Percentiles rank a stretch among this genome's conserved stretches.
Evolutionary conservation across 1,139 yeast species (phyloP).

Genomic region (Yamadazyma aaseri): DNA sequence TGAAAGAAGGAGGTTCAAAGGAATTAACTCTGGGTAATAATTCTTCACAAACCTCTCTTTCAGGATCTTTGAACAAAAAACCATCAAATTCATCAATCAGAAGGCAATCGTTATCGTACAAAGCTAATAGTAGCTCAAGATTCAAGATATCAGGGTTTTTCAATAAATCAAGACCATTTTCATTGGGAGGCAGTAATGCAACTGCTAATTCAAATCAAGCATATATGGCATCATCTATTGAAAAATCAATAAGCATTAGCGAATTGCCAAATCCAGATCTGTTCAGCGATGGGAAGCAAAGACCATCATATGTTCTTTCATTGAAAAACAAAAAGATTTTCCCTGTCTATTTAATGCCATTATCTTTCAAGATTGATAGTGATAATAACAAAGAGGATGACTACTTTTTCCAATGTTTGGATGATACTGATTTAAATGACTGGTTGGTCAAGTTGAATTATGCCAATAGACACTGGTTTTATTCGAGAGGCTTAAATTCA

Average conservation of each 20-base stretch:
- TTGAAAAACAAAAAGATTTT: constrained; percentile 51
- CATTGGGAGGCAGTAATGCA: constrained; percentile 14
- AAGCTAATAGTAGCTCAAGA: constrained; percentile 35
- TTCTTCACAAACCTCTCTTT: constrained; percentile 7
- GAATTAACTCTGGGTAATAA: not conserved
- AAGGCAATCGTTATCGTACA: constrained; percentile 44
- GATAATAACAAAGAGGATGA: constrained; percentile 48
- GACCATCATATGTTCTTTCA: constrained; percentile 57
- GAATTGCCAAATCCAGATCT: constrained; percentile 60
- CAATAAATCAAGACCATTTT: constrained; percentile 38
- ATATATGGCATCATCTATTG: constrained; percentile 28
- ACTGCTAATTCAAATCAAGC: not conserved
- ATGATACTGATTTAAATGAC: constrained; percentile 63
- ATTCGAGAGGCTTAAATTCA: constrained; percentile 39
- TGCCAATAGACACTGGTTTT: constrained; percentile 58
- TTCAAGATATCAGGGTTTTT: constrained; percentile 47
- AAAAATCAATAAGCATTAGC: constrained; percentile 48
- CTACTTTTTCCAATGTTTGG: constrained; percentile 65
- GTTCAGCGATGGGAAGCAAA: constrained; percentile 45
- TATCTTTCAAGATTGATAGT: constrained; percentile 60
- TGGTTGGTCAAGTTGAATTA: constrained; percentile 63
- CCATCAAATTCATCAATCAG: constrained; percentile 32
- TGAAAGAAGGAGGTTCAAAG: constrained; percentile 17
- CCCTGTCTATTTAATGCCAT: constrained; percentile 53
- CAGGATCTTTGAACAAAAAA: constrained; percentile 26